These are phyloP conservation scores for Corinectria fuckeliana DNA, from an alignment of 2,329 filamentous ascomycete species.

Conservation along the genomic window DNA sequence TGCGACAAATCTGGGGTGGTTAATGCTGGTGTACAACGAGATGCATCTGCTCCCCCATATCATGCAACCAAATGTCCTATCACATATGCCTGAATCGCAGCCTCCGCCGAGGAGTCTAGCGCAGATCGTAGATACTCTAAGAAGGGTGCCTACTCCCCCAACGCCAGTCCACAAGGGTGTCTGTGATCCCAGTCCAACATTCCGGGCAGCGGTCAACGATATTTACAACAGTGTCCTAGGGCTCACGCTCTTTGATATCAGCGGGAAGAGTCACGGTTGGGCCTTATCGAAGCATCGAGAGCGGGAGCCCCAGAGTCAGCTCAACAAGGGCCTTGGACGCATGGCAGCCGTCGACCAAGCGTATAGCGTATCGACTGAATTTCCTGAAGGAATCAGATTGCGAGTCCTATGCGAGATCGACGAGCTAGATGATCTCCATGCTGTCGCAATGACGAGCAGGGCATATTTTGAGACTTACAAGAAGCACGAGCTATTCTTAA, in stretches of 20 bases:
- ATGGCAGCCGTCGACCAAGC: conserved; percentile 43
- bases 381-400: conserved; percentile 47
- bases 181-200: conserved; percentile 57
- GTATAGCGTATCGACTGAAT: conserved; percentile 43
- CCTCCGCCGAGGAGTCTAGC: conserved; percentile 50
- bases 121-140: conserved; percentile 52
- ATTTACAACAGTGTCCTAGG: conserved; percentile 59
- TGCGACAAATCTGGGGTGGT: conserved; percentile 59
- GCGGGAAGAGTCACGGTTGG: conserved; percentile 57
- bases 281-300: conserved; percentile 50
- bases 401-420: conserved; percentile 50
- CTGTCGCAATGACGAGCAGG: conserved; percentile 50
- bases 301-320: conserved; percentile 45
- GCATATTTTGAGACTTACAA: conserved; percentile 54
- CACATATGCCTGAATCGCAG: conserved; percentile 32
- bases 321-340: conserved; percentile 36
- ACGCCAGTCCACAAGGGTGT: conserved; percentile 50
- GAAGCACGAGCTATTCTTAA: conserved; percentile 49
- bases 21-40: conserved; percentile 59
- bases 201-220: conserved; percentile 55
- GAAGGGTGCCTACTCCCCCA: conserved; percentile 52
- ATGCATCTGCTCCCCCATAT: conserved; percentile 52
- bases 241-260: conserved; percentile 56
- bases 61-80: conserved; percentile 41
- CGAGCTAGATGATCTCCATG: conserved; percentile 50